Evolutionary conservation across 345 rosid genomes (phyloP).

Genomic region (Theobroma cacao): DNA sequence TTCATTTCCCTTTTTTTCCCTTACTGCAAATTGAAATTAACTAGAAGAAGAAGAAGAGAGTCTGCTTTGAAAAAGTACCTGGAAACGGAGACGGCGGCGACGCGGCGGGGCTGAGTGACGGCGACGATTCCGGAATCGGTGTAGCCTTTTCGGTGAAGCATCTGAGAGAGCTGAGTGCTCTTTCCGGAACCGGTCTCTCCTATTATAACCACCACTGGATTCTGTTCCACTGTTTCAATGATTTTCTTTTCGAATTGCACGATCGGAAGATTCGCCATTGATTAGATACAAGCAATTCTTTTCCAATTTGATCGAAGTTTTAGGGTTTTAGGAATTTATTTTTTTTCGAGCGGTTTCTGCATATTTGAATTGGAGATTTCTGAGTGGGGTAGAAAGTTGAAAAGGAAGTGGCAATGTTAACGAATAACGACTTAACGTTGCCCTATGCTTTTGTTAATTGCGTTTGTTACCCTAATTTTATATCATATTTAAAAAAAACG

Average conservation of each 20-base stretch:
- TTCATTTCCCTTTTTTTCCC: not conserved
- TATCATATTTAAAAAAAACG: too few species aligned
- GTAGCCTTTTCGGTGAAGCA: conserved; percentile 77
- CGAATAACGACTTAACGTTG: too few species aligned
- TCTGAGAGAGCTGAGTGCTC: conserved; percentile 98
- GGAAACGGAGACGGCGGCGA: conserved; percentile 91
- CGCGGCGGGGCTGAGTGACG: conserved; percentile 96
- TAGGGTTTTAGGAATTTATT: conserved; percentile 14
- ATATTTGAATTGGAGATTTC: not conserved
- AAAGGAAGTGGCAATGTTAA: too few species aligned
- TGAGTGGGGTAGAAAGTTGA: too few species aligned
- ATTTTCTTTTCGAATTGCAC: conserved; percentile 77
- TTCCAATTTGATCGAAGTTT: not conserved
- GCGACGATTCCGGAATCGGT: conserved; percentile 67
- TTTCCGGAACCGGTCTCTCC: conserved; percentile 97
- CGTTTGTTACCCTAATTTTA: too few species aligned
- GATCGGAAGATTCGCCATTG: conserved; percentile 79
- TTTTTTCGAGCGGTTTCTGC: not conserved
- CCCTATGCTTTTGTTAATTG: too few species aligned
- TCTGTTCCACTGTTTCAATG: conserved; percentile 59
- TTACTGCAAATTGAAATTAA: not conserved
- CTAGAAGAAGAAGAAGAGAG: not conserved
- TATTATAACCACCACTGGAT: conserved; percentile 73
- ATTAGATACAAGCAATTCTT: not conserved
- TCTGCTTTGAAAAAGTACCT: conserved; percentile 35